These are phyloP conservation scores for Blastobotrys apis DNA, from an alignment of 1,139 yeast species.

Conservation along the genomic window DNA sequence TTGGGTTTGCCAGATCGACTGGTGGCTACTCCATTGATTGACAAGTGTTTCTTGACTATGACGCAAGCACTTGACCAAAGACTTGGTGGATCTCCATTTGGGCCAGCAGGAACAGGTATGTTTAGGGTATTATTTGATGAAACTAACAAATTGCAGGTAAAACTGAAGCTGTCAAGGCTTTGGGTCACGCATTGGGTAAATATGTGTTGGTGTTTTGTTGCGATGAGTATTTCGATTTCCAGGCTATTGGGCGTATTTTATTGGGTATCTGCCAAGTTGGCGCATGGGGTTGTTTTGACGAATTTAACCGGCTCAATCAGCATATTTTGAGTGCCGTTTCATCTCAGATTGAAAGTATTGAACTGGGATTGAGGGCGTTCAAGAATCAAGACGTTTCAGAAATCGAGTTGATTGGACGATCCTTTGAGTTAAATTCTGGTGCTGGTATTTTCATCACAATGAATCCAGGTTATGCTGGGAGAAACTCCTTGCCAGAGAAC, in stretches of 20 bases:
- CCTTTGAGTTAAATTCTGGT: slow-evolving; percentile 39
- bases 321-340: slow-evolving; percentile 80
- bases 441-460: slow-evolving; percentile 83
- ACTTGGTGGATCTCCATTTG: slow-evolving; percentile 88
- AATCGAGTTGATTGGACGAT: slow-evolving; percentile 50
- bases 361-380: slow-evolving; percentile 33
- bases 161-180: slow-evolving; percentile 84
- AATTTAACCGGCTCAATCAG: slow-evolving; percentile 76
- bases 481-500: slow-evolving; percentile 81
- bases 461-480: slow-evolving; percentile 87
- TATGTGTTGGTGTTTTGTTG: slow-evolving; percentile 86
- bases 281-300: slow-evolving; percentile 96
- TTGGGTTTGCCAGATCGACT: slow-evolving; percentile 70
- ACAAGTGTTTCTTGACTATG: slow-evolving; percentile 62
- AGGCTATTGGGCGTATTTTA: slow-evolving; percentile 72
- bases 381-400: slow-evolving; percentile 15
- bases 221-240: slow-evolving; percentile 84
- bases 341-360: slow-evolving; percentile 72
- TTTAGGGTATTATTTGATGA: neutral
- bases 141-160: slow-evolving; percentile 37
- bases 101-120: slow-evolving; percentile 96
- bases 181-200: slow-evolving; percentile 75
- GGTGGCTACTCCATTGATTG: slow-evolving; percentile 73
- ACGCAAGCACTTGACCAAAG: slow-evolving; percentile 68
- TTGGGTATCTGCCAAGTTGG: slow-evolving; percentile 84